Evolutionary conservation across 495 filamentous ascomycete genomes (phyloP), one percentile per base, ranked within the genome.

Genomic region (Pseudoneurospora amorphoporcata): DNA sequence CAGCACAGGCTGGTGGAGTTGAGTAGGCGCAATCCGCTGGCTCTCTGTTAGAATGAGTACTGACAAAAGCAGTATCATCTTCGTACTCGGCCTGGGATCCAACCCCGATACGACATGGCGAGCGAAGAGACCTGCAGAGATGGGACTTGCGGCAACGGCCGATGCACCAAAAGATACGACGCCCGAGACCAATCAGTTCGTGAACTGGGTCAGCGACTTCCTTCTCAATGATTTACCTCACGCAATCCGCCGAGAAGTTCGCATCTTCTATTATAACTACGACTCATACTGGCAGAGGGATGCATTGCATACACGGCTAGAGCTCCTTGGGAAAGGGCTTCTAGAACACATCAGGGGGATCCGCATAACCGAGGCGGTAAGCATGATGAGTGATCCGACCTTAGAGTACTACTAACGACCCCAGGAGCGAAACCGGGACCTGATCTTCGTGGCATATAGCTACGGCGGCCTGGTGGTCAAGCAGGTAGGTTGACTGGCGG

Each of bases 401-500:
- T 43, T 38, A 14, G n/a, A 43, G 4, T 45, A 53, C 32, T 70
- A 47, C 45, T 71, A 32, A 72, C 70, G 43, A 35, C 45, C 45
- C 43, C 5, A 76, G 74, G 73, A 75, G 69, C 73, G 39, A 61
- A 75, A 43, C 42, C 74, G 73, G 38, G 43, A 58, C 70, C 39
- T 76, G 68, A 68, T 76, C 68, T 76, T 76, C 38, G 74, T 76
- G 23, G 74, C 8, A 42, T 70, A 76, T 65, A 76, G 74, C 47
- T 74, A 75, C 65, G 73, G 74, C n/a, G 75, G 74, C 70, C 75
- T 77, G 35, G 74, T 77, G 42, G 72, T 77, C 9, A 77, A 77
- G 58, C 45, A 53, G 73, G 73, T 74, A 74, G 19, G 73, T 68
- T 12, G 39, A 72, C 71, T 39, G 61, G 38, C 65, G 40, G 38